Evolutionary conservation across 2,329 filamentous ascomycete genomes (phyloP), one percentile per base, ranked within the genome.

Genomic region (Fusarium brachygibbosum): DNA sequence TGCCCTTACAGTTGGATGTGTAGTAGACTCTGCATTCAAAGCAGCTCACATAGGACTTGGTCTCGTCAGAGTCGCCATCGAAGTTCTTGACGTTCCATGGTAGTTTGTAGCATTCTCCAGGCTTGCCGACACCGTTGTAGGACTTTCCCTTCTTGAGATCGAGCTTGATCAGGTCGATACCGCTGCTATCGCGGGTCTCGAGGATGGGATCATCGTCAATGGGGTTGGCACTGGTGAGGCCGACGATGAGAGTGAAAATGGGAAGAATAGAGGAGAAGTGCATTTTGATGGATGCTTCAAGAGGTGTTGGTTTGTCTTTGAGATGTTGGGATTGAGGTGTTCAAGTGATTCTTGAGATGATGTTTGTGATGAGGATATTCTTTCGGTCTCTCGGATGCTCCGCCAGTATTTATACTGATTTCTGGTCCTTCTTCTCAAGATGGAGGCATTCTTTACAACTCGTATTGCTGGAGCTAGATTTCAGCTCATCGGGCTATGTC

Each of bases 11-110:
- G 32, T 31, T 25, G 8, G 21, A 12, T 13, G 4, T 2, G n/a
- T 41, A 21, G 3, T 35, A 63, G 3, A 63, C 41, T 16, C 35
- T 62, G 19, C 59, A 63, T 9, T 63, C 48, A 19, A 63, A 63
- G 14, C 59, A 63, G 7, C 38, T 19, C 2, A 63, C 23, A 5
- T 55, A 19, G 0, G 57, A 63, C n/a, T 63, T 63, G 11, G 59
- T 55, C 1, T 41, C 10, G 8, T 46, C 29, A 12, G 57, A 55
- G 6, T 31, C 6, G 5, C 19, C 3, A 3, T 48, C 6, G 17
- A 55, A 55, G 35, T 2, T 16, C 31, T 63, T 63, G 46, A 63
- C 28, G 19, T 55, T 63, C 4, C 19, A 17, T 5, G 57, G 59
- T 2, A 63, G 31, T 8, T 19, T 41, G 4, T 62, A 34, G 10